These are phyloP conservation scores for Macrolepiota fuliginosa DNA, from an alignment of 768 basidiomycete genomes.

Conservation along the genomic window DNA sequence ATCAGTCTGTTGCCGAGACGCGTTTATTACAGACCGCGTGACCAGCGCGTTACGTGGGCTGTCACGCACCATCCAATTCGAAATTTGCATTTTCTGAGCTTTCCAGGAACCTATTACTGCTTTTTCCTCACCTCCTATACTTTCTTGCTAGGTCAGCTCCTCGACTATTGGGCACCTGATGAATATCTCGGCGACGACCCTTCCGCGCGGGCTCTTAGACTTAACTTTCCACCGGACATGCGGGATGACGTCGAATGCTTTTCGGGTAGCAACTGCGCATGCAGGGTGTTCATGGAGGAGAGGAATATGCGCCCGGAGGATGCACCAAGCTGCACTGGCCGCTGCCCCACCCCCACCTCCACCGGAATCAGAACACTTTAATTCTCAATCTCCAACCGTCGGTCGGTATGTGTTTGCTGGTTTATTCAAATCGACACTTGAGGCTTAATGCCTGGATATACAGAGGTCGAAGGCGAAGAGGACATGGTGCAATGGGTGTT, in stretches of 20 bases:
- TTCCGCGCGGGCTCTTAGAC: conserved; percentile 4
- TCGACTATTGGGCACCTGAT: background rate
- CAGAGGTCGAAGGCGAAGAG: conserved; percentile 2
- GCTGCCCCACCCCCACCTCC: background rate
- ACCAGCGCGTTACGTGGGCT: background rate
- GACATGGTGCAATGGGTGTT: background rate
- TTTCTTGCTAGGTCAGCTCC: background rate
- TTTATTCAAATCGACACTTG: background rate
- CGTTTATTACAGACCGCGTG: background rate
- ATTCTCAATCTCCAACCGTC: background rate
- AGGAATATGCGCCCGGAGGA: background rate
- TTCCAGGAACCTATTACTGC: background rate
- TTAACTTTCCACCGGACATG: background rate
- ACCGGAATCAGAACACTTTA: background rate
- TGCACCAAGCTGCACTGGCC: background rate
- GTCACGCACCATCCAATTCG: background rate
- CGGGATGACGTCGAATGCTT: background rate
- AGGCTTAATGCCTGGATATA: background rate
- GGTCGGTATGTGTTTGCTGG: background rate
- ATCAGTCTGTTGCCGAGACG: background rate
- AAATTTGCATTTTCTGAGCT: conserved; percentile 1
- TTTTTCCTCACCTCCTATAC: background rate
- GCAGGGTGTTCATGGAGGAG: background rate
- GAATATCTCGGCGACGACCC: background rate
- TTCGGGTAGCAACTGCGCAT: background rate